Base-by-base conservation (phyloP, 306 rosid species). In the Vigna radiata region DNA sequence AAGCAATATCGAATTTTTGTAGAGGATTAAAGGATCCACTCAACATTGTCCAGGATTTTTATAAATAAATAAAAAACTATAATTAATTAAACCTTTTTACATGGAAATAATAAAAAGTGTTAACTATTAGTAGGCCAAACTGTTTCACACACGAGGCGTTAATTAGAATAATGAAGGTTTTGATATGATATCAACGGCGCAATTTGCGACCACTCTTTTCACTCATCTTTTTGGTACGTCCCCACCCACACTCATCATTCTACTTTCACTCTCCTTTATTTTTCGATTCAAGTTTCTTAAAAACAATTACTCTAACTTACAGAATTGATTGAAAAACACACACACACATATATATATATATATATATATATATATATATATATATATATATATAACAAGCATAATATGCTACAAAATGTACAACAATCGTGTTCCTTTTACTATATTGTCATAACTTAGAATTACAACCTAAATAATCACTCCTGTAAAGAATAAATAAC, bases 401-500 rank as follows among this genome's bases (percentile, higher is more conserved):
- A 33, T 33, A 33, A 33, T 33, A 33, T 33, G 37, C 37, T 33
- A 33, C 6, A 33, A 5, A 31, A 72, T 66, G 62, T 72, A 72
- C 67, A 56, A 8, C 15, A 72, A 72, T 66, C 17, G n/a, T 58
- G 23, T 37, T 66, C 17, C 72, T 83, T 67, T 7, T 8, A 43
- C 48, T 18, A 31, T 44, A 61, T 68, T 13, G 27, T 48, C 33
- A 23, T 54, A 50, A 75, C 39, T 69, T 53, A 53, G 19, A 78
- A 50, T 27, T 11, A 27, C 81, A 68, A 68, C 46, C 50, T 60
- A 18, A 43, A 70, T 8, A 74, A 52, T 16, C 74, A 78, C 69
- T 78, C 80, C 12, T 11, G 50, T 78, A 59, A 18, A 67, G 15
- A 29, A n/a, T 53, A 21, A 27, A 72, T 78, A 73, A 68, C 61